Evolutionary conservation across 768 basidiomycete genomes (phyloP).

Genomic region (Leccinum truebloodii): DNA sequence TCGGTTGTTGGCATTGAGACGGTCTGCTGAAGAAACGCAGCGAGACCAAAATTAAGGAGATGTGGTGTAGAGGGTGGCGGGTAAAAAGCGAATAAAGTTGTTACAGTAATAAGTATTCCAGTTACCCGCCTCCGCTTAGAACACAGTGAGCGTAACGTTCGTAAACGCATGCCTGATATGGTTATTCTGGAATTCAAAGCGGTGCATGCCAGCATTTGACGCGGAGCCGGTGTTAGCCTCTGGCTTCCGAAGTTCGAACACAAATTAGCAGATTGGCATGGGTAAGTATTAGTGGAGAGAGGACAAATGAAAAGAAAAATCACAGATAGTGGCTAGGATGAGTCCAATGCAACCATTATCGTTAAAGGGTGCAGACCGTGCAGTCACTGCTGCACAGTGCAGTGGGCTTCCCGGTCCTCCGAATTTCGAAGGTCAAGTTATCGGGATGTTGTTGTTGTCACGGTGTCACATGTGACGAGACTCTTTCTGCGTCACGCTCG

Average conservation of each 20-base stretch:
- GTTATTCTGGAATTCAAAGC: constrained; percentile 11
- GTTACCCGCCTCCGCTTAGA: constrained; percentile 16
- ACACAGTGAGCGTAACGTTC: constrained; percentile 25
- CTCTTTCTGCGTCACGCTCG: constrained; percentile 27
- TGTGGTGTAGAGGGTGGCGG: constrained; percentile 12
- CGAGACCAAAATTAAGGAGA: constrained; percentile 9
- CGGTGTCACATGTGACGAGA: constrained; percentile 26
- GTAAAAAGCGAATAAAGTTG: constrained; percentile 16
- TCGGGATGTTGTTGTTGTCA: background rate
- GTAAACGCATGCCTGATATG: constrained; percentile 33
- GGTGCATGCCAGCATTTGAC: background rate
- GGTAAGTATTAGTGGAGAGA: no score
- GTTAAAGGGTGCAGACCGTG: background rate
- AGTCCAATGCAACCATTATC: background rate
- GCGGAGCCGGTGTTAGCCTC: background rate
- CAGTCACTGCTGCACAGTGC: background rate
- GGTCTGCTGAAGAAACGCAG: constrained; percentile 1
- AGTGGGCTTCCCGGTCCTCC: no score
- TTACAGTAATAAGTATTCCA: background rate
- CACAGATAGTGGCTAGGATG: no score
- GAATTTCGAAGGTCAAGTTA: no score
- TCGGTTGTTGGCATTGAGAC: constrained; percentile 12
- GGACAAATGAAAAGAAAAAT: no score
- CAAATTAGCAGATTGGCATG: no score
- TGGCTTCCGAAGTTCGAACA: no score